phyloP scores from a whole-genome alignment of 768 basidiomycete species.

The Boletus rubroflammeus region DNA sequence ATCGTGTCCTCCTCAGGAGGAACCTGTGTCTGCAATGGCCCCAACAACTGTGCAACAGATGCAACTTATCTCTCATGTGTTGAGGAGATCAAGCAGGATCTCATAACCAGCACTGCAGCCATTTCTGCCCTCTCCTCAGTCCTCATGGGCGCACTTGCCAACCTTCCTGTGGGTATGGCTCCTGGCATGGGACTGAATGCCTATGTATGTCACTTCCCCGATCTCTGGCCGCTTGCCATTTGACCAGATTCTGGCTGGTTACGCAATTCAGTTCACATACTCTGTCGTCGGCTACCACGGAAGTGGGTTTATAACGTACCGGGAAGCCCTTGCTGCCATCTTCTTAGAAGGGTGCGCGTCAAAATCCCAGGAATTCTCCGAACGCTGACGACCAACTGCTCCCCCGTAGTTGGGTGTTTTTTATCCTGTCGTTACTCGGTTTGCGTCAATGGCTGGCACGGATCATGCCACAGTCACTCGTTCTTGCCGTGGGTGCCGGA shows the following conservation, averaged over 20 bases:
- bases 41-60: conserved; percentile 54
- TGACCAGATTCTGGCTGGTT: background rate
- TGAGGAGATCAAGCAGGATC: conserved; percentile 62
- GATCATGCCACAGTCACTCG: conserved; percentile 83
- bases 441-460: conserved; percentile 88
- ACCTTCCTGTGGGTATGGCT: conserved; percentile 86
- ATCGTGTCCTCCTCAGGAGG: conserved; percentile 77
- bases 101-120: conserved; percentile 81
- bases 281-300: conserved; percentile 87
- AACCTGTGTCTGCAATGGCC: conserved; percentile 68
- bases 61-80: conserved; percentile 54
- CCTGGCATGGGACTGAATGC: conserved; percentile 84
- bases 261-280: conserved; percentile 66
- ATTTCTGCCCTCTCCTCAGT: conserved; percentile 70
- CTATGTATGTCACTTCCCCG: conserved; percentile 49
- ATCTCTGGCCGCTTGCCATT: background rate
- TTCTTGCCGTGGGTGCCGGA: conserved; percentile 80
- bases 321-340: conserved; percentile 79
- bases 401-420: conserved; percentile 67
- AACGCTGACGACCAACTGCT: background rate
- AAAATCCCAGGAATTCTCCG: background rate
- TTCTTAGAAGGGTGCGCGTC: conserved; percentile 76
- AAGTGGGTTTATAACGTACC: conserved; percentile 61
- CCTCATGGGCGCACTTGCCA: conserved; percentile 81
- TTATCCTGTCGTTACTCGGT: conserved; percentile 74